Percentiles rank a stretch among this genome's conserved stretches.
These are phyloP conservation scores for Saussurea involucrata DNA, from an alignment of 129 eudicot genomes.

Conservation along the genomic window DNA sequence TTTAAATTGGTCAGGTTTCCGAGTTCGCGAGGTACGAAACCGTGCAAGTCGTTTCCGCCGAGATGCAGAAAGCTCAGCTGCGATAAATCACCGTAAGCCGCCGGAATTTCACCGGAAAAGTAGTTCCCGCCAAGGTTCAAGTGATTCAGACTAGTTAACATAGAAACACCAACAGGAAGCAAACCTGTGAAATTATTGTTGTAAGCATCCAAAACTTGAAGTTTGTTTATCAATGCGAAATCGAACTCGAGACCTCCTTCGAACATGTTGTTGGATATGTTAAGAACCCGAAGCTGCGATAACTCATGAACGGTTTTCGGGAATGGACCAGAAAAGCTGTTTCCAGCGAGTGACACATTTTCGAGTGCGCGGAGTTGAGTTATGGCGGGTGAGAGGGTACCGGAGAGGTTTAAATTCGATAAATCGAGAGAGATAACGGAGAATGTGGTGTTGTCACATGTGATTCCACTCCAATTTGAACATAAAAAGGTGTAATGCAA, in stretches of 20 bases:
- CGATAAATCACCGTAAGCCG: slow-evolving; percentile 34
- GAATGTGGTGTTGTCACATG: slow-evolving; percentile 32
- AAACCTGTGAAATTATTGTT: slow-evolving; percentile 55
- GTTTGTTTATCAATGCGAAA: slow-evolving; percentile 22
- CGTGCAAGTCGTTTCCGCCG: slow-evolving; percentile 65
- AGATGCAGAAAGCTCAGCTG: slow-evolving; percentile 45
- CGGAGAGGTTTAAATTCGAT: slow-evolving; percentile 58
- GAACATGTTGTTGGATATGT: slow-evolving; percentile 60
- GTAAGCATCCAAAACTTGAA: slow-evolving; percentile 56
- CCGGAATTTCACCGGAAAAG: slow-evolving; percentile 63
- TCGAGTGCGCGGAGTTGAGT: slow-evolving; percentile 37
- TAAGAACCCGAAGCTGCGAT: slow-evolving; percentile 32
- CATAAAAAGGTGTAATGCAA: slow-evolving; percentile 41
- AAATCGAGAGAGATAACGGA: slow-evolving; percentile 42
- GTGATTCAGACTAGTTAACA: slow-evolving; percentile 31
- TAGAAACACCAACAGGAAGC: slow-evolving; percentile 43
- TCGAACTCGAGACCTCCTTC: slow-evolving; percentile 49
- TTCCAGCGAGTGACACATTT: slow-evolving; percentile 39
- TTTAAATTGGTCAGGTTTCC: slow-evolving; percentile 49
- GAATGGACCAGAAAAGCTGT: slow-evolving; percentile 48
- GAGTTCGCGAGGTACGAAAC: slow-evolving; percentile 45
- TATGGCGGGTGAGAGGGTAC: slow-evolving; percentile 45
- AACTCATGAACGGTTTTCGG: slow-evolving; percentile 33
- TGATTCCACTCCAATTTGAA: slow-evolving; percentile 49
- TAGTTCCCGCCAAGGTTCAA: slow-evolving; percentile 66